Base-by-base conservation (phyloP, 768 basidiomycete species). In the Podaxis pistillaris region DNA sequence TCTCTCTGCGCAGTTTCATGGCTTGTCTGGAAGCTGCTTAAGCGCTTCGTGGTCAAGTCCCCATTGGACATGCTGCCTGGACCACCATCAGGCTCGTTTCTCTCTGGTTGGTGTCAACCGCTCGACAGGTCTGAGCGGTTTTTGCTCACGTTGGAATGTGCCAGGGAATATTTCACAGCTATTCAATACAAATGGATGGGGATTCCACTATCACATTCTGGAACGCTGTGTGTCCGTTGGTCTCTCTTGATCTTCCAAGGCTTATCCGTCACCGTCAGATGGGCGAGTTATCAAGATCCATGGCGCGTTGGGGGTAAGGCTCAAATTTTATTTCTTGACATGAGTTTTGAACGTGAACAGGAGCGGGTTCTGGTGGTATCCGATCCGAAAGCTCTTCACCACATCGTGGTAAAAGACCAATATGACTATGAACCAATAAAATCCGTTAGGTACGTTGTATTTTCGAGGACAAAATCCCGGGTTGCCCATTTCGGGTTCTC, bases 371-470 rank as follows among this genome's bases (percentile, higher is more conserved):
- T 83, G 6, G 78, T 78, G 61, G 73, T 80, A 1, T 79, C 65
- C 57, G 81, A 83, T 60, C 76, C 81, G 0, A 74, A 71, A 30
- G 82, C 80, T 0, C 64, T 83, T 40, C 74, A 81, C 54, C 77
- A 78, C 62, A 76, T 83, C 58, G 38, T 80, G 3, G 68, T 81
- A 40, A 83, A 81, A 75, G 74, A 75, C 61, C 73, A 73, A 67
- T 50, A 71, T 49, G 62, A 71, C 2, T 76, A 68, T 52, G 75
- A 73, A 62, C 28, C 28, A 30, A 6, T 30, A 30, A 30, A 30
- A 30, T 30, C 68, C 72, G 51, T 69, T 72, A 2, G 57, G 63
- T 15, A 38, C 56, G 19, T 70, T 36, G 65, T 30, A 30, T 30
- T 6, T 30, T 30, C 28, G 28, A 30, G 28, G 28, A 30, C 28